Evolutionary conservation across 306 rosid species (phyloP).

Genomic region (Glycyrrhiza uralensis): DNA sequence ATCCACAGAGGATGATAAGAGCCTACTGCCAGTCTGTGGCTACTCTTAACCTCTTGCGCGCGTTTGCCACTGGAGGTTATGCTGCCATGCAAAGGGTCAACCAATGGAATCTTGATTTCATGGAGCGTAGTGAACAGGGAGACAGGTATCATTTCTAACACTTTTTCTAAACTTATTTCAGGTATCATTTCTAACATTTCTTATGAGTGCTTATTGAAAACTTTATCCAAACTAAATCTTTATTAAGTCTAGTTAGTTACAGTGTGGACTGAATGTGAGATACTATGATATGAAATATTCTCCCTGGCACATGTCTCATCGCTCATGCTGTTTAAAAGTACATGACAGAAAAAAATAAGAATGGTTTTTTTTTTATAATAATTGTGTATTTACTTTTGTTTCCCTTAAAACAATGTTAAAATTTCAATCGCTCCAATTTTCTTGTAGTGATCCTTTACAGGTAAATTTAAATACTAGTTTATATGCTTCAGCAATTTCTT

Average conservation of each 20-base stretch:
- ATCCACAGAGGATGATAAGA: constrained; percentile 52
- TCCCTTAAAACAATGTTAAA: not conserved
- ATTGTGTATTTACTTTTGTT: not conserved
- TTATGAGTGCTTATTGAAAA: not conserved
- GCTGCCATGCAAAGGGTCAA: constrained; percentile 53
- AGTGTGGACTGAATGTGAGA: not conserved
- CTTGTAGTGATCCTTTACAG: not conserved
- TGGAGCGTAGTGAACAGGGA: constrained; percentile 41
- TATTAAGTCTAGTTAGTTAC: not conserved
- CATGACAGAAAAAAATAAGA: not conserved
- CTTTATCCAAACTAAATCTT: not conserved
- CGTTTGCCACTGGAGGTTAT: constrained; percentile 51
- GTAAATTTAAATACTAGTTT: not conserved
- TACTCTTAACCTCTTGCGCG: constrained; percentile 47
- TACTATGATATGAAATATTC: not conserved
- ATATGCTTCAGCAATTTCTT: not conserved
- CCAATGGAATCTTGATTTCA: constrained; percentile 44
- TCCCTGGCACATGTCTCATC: not conserved
- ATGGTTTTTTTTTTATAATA: not conserved
- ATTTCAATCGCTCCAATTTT: not conserved
- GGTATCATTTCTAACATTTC: not conserved
- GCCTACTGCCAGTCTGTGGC: constrained; percentile 54
- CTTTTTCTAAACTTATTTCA: not conserved
- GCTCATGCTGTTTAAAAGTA: not conserved
- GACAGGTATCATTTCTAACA: constrained; percentile 22